Evolutionary conservation across 257 asterid genomes (phyloP).

Genomic region (Petunia secreta): DNA sequence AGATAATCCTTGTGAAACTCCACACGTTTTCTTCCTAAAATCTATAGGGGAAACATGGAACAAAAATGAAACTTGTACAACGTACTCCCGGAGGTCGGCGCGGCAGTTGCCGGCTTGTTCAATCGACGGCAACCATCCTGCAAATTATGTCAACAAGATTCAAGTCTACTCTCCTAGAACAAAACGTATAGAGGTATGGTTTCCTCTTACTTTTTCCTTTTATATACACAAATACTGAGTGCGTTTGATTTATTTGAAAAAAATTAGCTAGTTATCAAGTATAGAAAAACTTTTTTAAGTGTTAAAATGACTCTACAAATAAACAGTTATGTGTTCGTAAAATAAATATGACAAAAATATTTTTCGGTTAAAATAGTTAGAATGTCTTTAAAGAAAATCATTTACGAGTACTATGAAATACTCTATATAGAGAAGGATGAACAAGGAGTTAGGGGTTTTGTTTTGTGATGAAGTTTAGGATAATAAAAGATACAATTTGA

Average conservation of each 20-base stretch:
- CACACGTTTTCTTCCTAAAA: constrained; percentile 51
- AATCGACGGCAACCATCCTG: constrained; percentile 45
- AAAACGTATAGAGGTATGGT: constrained; percentile 46
- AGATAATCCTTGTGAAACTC: constrained; percentile 50
- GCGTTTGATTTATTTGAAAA: no score
- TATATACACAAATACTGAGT: not conserved
- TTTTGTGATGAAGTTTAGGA: no score
- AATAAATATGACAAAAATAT: no score
- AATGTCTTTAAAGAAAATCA: no score
- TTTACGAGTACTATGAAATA: no score
- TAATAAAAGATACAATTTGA: no score
- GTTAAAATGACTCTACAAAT: not conserved
- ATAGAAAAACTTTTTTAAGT: not conserved
- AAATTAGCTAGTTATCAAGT: not conserved
- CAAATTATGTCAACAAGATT: constrained; percentile 39
- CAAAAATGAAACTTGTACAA: constrained; percentile 26
- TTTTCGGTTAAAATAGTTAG: no score
- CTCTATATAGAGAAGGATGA: no score
- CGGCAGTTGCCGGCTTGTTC: constrained; percentile 42
- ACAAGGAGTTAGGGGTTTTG: no score
- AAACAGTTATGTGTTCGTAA: no score
- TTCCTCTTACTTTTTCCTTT: not conserved
- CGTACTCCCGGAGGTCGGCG: constrained; percentile 38
- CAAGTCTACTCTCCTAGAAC: constrained; percentile 31
- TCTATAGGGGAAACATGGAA: constrained; percentile 28